Evolutionary conservation across 108 stramenopile genomes (phyloP).

Genomic region (Mediolabrus comicus): DNA sequence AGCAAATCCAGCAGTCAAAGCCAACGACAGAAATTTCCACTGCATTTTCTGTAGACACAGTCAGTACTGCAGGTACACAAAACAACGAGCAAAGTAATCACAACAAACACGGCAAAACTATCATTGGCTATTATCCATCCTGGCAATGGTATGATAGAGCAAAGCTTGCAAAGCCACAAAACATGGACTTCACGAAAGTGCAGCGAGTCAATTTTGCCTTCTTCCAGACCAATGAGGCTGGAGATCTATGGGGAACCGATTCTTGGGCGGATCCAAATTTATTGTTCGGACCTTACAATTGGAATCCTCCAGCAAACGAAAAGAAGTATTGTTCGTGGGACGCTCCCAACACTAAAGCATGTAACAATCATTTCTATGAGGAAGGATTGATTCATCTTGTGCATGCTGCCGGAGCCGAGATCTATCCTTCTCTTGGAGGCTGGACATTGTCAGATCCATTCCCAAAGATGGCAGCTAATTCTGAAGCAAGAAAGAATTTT

Average conservation of each 20-base stretch:
- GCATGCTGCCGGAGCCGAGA: slow-evolving; percentile 34
- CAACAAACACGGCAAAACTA: slow-evolving; percentile 34
- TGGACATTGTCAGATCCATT: slow-evolving; percentile 38
- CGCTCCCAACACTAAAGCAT: slow-evolving; percentile 14
- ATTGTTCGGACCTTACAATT: slow-evolving; percentile 26
- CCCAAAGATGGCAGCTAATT: slow-evolving; percentile 16
- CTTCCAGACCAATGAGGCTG: slow-evolving; percentile 28
- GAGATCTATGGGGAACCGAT: slow-evolving; percentile 35
- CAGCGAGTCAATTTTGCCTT: slow-evolving; percentile 40
- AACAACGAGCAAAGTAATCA: no score
- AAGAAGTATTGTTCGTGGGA: slow-evolving; percentile 35
- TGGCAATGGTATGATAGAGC: slow-evolving; percentile 51
- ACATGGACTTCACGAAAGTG: slow-evolving; percentile 41
- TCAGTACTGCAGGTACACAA: no score
- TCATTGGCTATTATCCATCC: slow-evolving; percentile 40
- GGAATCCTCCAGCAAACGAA: slow-evolving; percentile 15
- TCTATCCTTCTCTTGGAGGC: slow-evolving; percentile 32
- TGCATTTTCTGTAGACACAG: slow-evolving; percentile 9
- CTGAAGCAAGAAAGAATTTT: slow-evolving; percentile 14
- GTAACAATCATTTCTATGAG: slow-evolving; percentile 30
- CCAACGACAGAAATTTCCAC: not conserved
- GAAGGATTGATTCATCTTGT: slow-evolving; percentile 32
- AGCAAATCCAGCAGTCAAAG: not conserved
- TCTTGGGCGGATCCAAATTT: slow-evolving; percentile 16
- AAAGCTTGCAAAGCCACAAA: slow-evolving; percentile 26